These are phyloP conservation scores for Chaetomiaceae sp. DNA, from an alignment of 2,329 filamentous ascomycete genomes.

Conservation along the genomic window DNA sequence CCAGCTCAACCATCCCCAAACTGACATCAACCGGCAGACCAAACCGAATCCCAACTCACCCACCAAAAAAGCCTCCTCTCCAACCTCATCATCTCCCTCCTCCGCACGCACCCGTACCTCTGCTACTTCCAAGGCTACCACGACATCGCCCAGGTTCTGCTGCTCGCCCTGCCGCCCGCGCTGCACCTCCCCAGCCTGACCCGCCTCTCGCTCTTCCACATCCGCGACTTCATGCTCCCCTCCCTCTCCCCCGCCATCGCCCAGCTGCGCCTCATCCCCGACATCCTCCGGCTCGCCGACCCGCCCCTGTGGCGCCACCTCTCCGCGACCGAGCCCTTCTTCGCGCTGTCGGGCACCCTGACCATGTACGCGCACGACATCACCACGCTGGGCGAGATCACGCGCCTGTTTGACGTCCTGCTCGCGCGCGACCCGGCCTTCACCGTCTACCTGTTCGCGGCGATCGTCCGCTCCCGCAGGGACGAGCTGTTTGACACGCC, in stretches of 20 bases:
- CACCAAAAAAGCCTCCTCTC: conserved; percentile 72
- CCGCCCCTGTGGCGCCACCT: conserved; percentile 69
- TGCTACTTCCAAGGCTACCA: conserved; percentile 99
- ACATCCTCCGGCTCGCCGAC: conserved; percentile 71
- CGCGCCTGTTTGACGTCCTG: conserved; percentile 87
- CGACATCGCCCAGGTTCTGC: conserved; percentile 93
- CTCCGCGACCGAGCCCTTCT: conserved; percentile 78
- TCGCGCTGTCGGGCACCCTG: conserved; percentile 85
- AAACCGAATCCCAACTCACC: conserved; percentile 64
- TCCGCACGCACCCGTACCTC: conserved; percentile 76
- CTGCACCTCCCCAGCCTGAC: conserved; percentile 61
- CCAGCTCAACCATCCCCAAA: conserved; percentile 2
- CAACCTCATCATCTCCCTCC: conserved; percentile 71
- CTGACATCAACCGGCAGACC: conserved; percentile 45
- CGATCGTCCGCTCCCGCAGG: conserved; percentile 75
- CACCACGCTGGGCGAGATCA: conserved; percentile 80
- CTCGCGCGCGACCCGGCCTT: conserved; percentile 84
- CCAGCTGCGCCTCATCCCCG: conserved; percentile 83
- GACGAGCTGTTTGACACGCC: conserved; percentile 83
- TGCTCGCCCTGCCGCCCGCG: conserved; percentile 71
- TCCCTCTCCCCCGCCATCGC: conserved; percentile 73
- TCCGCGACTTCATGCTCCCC: conserved; percentile 97
- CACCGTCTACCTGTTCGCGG: conserved; percentile 85
- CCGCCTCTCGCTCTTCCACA: conserved; percentile 82
- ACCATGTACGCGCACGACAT: conserved; percentile 98